A percentile compares a stretch with the other conserved stretches of the same genome.
These are phyloP conservation scores for Adansonia rubrostipa DNA, from an alignment of 441 rosid species.

Conservation along the genomic window DNA sequence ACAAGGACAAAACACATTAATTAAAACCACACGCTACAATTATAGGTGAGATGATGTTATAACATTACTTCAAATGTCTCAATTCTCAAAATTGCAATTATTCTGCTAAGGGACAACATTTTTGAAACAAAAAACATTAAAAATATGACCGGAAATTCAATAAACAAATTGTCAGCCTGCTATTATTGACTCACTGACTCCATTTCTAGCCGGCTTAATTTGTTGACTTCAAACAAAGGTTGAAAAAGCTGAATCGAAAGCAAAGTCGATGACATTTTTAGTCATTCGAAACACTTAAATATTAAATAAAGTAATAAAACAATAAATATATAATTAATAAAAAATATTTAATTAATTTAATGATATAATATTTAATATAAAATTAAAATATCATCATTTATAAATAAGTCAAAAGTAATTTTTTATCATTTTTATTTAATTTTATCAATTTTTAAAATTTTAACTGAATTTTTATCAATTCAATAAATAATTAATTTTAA, in stretches of 20 bases:
- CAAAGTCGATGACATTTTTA: background rate
- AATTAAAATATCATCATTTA: too few relatives aligned
- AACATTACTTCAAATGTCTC: too few relatives aligned
- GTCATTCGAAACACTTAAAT: background rate
- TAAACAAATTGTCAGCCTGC: background rate
- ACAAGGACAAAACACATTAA: background rate
- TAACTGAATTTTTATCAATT: too few relatives aligned
- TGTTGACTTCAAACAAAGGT: conserved; percentile 1
- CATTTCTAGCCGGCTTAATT: background rate
- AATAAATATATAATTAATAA: too few relatives aligned
- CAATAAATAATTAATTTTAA: too few relatives aligned
- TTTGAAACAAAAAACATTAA: background rate
- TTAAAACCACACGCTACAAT: background rate
- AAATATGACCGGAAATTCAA: background rate
- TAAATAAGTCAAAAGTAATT: too few relatives aligned
- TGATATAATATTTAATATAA: too few relatives aligned
- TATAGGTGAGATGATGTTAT: background rate
- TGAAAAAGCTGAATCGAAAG: background rate
- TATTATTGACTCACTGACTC: background rate
- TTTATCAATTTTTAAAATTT: too few relatives aligned
- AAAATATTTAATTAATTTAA: too few relatives aligned
- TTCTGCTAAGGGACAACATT: background rate
- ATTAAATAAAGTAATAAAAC: background rate
- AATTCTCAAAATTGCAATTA: background rate
- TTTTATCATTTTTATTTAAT: too few relatives aligned